Percentiles rank a stretch among this genome's conserved stretches.
These are phyloP conservation scores for Gossypium stocksii DNA, from an alignment of 345 rosid species.

Conservation along the genomic window DNA sequence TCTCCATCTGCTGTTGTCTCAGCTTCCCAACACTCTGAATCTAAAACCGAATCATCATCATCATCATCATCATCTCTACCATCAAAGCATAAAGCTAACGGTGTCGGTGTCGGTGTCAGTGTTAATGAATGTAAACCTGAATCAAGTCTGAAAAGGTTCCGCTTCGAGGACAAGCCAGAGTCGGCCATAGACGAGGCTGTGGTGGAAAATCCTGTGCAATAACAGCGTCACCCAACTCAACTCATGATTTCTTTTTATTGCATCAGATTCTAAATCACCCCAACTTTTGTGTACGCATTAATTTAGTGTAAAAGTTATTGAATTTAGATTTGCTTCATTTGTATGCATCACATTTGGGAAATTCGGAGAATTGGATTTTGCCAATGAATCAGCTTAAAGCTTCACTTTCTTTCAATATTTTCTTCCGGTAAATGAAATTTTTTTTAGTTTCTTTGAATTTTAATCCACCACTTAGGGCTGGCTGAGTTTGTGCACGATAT, in stretches of 20 bases:
- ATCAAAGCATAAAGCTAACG: slow-evolving; percentile 34
- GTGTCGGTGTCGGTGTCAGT: slow-evolving; percentile 20
- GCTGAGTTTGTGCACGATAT: too few species aligned
- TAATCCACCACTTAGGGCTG: too few species aligned
- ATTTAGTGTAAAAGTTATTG: background rate
- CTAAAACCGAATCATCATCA: slow-evolving; percentile 29
- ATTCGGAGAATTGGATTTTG: background rate
- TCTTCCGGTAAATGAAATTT: background rate
- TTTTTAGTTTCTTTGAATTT: background rate
- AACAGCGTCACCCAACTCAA: slow-evolving; percentile 9
- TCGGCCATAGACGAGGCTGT: slow-evolving; percentile 20
- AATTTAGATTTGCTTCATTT: slow-evolving; percentile 10
- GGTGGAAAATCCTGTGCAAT: slow-evolving; percentile 34
- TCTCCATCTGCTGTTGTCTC: slow-evolving; percentile 22
- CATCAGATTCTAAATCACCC: background rate
- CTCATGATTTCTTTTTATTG: background rate
- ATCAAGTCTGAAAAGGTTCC: slow-evolving; percentile 35
- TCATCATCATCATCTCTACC: slow-evolving; percentile 27
- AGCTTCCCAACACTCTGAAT: slow-evolving; percentile 22
- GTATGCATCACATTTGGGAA: background rate
- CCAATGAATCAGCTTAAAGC: background rate
- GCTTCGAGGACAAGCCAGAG: slow-evolving; percentile 30
- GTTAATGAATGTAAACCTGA: slow-evolving; percentile 22
- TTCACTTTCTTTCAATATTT: background rate
- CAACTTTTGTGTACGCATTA: background rate